Base-by-base conservation (phyloP, 148 eudicot species). In the Hydrangea macrophylla region DNA sequence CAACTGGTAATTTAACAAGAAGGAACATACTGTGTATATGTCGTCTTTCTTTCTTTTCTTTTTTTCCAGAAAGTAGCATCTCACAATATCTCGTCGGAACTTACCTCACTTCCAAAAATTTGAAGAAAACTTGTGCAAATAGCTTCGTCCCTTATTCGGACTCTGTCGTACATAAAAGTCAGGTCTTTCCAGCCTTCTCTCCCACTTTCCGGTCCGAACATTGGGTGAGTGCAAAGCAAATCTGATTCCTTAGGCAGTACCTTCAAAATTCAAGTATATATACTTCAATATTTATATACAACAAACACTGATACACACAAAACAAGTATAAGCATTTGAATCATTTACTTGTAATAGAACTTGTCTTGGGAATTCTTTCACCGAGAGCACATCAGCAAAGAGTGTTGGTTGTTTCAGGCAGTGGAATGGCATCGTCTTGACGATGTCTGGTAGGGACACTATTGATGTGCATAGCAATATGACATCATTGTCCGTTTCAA, bases 121-220 rank as follows among this genome's bases (percentile, higher is more conserved):
- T 73, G 75, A 51, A 86, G 79, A 73, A 80, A 81, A 69, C 72
- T 68, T 3, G 85, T 80, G 76, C 90, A 78, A 12, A 40, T 66
- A 28, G 30, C 69, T 70, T 84, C 77, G 31, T 86, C 68, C 54
- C 75, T 77, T 40, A 86, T 78, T 18, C 91, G 80, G 50, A 82
- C 88, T 62, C 71, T 80, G 12, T 86, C 91, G 8, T 81, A 86
- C 77, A 86, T 64, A 68, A 84, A 84, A 6, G 31, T 58, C 45
- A 86, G 67, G 62, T 67, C 83, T 39, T 66, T 54, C 91, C 88
- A 86, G 22, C 88, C 81, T 31, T 81, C 68, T 65, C 72, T 73
- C 28, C 91, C 91, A 24, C 86, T 79, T 25, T 81, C 81, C 1
- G 91, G 84, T 8, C 91, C 91, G 35, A 86, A 86, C 91, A 86